phyloP scores from a whole-genome alignment of 495 filamentous ascomycete species.

The Penicillium cinerascens region DNA sequence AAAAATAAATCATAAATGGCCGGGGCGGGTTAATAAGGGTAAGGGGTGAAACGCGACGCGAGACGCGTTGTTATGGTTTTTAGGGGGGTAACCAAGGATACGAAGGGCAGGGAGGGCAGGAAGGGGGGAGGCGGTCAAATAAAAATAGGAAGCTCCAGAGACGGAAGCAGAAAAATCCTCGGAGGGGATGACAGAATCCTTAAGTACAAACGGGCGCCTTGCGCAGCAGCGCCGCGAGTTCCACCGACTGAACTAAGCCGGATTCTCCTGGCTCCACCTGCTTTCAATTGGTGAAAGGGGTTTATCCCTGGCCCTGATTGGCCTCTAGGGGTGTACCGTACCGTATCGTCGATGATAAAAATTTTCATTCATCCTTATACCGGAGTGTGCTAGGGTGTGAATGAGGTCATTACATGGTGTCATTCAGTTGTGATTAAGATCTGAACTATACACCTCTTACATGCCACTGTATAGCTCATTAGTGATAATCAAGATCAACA shows the following conservation, averaged over 20 bases:
- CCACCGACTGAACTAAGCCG: slow-evolving; percentile 39
- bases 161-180: slow-evolving; percentile 36
- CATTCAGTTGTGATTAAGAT: background rate
- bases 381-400: background rate
- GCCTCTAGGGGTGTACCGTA: slow-evolving; percentile 6
- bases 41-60: slow-evolving; percentile 25
- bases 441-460: background rate
- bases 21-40: slow-evolving; percentile 14
- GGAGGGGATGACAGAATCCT: slow-evolving; percentile 48
- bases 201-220: slow-evolving; percentile 48
- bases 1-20: slow-evolving; percentile 17
- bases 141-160: slow-evolving; percentile 29
- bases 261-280: slow-evolving; percentile 34
- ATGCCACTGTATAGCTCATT: background rate
- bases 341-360: slow-evolving; percentile 9
- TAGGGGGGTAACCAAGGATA: slow-evolving; percentile 19
- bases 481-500: background rate
- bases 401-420: background rate
- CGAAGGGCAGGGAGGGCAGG: slow-evolving; percentile 5
- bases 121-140: slow-evolving; percentile 23
- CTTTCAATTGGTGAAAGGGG: slow-evolving; percentile 22
- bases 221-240: slow-evolving; percentile 39
- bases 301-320: slow-evolving; percentile 28
- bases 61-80: slow-evolving; percentile 25
- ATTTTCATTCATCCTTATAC: slow-evolving; percentile 1